phyloP scores from a whole-genome alignment of 768 basidiomycete species.

The Auricularia heimuer region DNA sequence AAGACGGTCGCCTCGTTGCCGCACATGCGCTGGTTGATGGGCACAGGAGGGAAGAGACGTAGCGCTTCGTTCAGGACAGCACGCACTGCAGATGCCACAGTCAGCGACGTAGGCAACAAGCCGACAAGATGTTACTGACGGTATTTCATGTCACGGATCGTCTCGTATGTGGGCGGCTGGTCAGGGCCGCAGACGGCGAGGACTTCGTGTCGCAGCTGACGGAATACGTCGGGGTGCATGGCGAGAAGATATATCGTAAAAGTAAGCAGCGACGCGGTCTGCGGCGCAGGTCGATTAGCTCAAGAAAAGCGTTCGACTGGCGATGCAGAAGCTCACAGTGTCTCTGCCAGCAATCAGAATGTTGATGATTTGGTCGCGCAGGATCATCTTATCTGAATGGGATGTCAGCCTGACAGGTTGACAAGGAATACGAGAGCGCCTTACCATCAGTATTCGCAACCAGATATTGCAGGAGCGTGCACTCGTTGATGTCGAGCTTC shows the following conservation, averaged over 20 bases:
- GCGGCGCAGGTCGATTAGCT: neutral
- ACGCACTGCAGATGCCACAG: constrained; percentile 35
- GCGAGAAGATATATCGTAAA: constrained; percentile 63
- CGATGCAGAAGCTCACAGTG: constrained; percentile 39
- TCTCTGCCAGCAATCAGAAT: constrained; percentile 71
- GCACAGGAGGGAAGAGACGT: constrained; percentile 70
- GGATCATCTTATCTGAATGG: constrained; percentile 45
- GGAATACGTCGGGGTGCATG: constrained; percentile 46
- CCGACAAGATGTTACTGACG: constrained; percentile 29
- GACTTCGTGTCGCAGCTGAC: constrained; percentile 50
- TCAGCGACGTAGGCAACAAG: neutral
- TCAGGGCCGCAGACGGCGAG: constrained; percentile 42
- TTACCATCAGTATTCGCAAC: constrained; percentile 55
- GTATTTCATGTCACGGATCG: constrained; percentile 53
- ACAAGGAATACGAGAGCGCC: constrained; percentile 10
- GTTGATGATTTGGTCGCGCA: constrained; percentile 70
- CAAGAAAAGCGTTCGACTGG: neutral
- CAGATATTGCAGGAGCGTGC: constrained; percentile 59
- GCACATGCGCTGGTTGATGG: constrained; percentile 57
- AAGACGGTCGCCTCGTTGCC: constrained; percentile 39
- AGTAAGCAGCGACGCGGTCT: constrained; percentile 65
- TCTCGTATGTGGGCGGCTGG: constrained; percentile 42
- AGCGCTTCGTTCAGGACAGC: constrained; percentile 75
- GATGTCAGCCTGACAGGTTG: constrained; percentile 3
- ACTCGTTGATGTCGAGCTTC: constrained; percentile 33